Evolutionary conservation across 768 basidiomycete genomes (phyloP), one percentile per base, ranked within the genome.

Genomic region (Zangia roseola): DNA sequence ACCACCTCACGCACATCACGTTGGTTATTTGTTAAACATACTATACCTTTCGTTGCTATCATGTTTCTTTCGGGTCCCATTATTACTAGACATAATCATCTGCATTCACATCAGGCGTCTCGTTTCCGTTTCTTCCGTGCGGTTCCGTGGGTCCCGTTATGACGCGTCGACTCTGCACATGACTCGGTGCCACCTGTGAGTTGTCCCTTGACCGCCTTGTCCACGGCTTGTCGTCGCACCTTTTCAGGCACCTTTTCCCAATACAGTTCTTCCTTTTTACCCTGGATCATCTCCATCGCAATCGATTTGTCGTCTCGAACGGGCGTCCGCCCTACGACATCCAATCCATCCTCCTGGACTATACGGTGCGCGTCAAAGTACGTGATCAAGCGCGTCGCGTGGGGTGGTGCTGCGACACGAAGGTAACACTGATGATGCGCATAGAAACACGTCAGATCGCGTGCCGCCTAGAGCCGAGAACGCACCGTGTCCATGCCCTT

Each of bases 221-320:
- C 73, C 34, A 88, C 78, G 0, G 89, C 88, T 55, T 80, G 76
- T 40, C 69, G 64, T 14, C 82, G 72, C 21, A 90, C 74, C 60
- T 86, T 89, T 59, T 84, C 81, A 0, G 90, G 90, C 0, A 91
- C 82, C 51, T 84, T 84, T 46, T 82, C 77, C 90, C 89, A 91
- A 57, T 91, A 91, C 31, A 91, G 45, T 49, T 77, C 79, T 56
- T 90, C 89, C 49, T 76, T 73, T 62, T 69, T 80, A 4, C 86
- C 89, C 4, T 65, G 59, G 0, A 91, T 80, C 14, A 82, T 37
- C 59, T 89, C 88, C 36, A 79, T 57, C 16, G 44, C 20, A 13
- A 89, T 73, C 0, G 67, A 37, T 45, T 59, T 66, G 4, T 56
- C 54, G 1, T 52, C 43, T 10, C 52, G 20, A 6, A 43, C n/a